Percentiles rank a stretch among this genome's conserved stretches.
These are phyloP conservation scores for Trypanosoma congolense DNA, from an alignment of 208 protist species.

Conservation along the genomic window DNA sequence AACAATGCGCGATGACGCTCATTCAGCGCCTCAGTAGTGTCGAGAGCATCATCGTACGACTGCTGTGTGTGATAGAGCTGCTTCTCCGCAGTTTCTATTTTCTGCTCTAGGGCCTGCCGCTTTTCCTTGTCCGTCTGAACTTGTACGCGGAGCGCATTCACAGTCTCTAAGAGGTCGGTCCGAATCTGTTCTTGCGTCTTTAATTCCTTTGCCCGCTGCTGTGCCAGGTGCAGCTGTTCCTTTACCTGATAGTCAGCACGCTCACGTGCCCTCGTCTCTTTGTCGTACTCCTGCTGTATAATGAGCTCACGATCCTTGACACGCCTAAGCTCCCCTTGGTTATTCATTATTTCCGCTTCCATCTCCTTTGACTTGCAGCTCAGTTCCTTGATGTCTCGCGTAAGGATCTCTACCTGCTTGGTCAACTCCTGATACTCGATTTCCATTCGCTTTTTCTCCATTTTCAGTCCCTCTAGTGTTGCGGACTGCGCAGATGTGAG, in stretches of 20 bases:
- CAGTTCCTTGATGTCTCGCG: slow-evolving; percentile 58
- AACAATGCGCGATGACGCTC: slow-evolving; percentile 72
- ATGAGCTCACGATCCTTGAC: slow-evolving; percentile 52
- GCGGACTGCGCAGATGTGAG: slow-evolving; percentile 91
- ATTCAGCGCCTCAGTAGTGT: slow-evolving; percentile 84
- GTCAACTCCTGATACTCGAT: slow-evolving; percentile 89
- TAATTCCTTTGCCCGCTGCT: slow-evolving; percentile 57
- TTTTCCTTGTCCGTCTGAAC: slow-evolving; percentile 54
- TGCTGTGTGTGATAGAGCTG: slow-evolving; percentile 85
- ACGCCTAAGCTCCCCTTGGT: slow-evolving; percentile 52
- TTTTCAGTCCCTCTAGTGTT: slow-evolving; percentile 92
- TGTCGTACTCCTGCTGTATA: slow-evolving; percentile 70
- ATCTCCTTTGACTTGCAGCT: slow-evolving; percentile 29
- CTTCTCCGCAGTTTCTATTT: slow-evolving; percentile 85
- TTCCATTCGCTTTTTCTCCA: slow-evolving; percentile 93
- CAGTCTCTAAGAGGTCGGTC: slow-evolving; percentile 19
- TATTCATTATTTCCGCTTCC: slow-evolving; percentile 43
- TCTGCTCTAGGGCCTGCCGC: slow-evolving; percentile 66
- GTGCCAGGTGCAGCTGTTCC: slow-evolving; percentile 76
- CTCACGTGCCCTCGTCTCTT: slow-evolving; percentile 87
- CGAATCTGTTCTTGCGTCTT: slow-evolving; percentile 36
- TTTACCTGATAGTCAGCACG: slow-evolving; percentile 86
- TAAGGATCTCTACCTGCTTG: slow-evolving; percentile 84
- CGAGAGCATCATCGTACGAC: slow-evolving; percentile 89
- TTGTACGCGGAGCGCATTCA: slow-evolving; percentile 44